A percentile compares a stretch with the other conserved stretches of the same genome.
phyloP scores from a whole-genome alignment of 116 monocot species.

The Phalaenopsis hybrid region DNA sequence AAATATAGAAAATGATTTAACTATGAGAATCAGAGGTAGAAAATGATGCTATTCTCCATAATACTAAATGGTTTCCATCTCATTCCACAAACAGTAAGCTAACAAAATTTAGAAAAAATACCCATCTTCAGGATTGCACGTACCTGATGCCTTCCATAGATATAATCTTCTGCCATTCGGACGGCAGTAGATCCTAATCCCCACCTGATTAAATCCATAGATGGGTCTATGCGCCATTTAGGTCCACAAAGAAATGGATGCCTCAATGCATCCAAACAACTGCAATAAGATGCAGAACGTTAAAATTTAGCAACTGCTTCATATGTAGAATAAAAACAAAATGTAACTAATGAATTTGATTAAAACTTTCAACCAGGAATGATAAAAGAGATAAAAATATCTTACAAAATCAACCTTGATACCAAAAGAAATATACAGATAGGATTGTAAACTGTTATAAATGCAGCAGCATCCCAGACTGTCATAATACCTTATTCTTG shows the following conservation, averaged over 20 bases:
- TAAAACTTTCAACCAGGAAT: background rate
- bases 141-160: conserved; percentile 74
- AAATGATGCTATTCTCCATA: background rate
- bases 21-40: background rate
- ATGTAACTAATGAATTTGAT: background rate
- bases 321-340: background rate
- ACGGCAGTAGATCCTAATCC: conserved; percentile 87
- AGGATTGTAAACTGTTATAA: too few species aligned
- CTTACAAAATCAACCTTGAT: background rate
- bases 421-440: background rate
- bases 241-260: conserved; percentile 98
- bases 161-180: conserved; percentile 89
- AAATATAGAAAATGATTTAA: background rate
- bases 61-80: background rate
- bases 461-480: background rate
- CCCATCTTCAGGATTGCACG: background rate
- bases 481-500: conserved; percentile 71
- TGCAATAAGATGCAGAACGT: conserved; percentile 23
- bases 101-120: background rate
- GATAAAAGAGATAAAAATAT: background rate
- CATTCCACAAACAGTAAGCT: background rate
- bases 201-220: conserved; percentile 76
- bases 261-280: conserved; percentile 80
- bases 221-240: conserved; percentile 74
- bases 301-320: background rate